Evolutionary conservation across 192 early-diverging fungal species (phyloP).

Genomic region (Linnemannia exigua): DNA sequence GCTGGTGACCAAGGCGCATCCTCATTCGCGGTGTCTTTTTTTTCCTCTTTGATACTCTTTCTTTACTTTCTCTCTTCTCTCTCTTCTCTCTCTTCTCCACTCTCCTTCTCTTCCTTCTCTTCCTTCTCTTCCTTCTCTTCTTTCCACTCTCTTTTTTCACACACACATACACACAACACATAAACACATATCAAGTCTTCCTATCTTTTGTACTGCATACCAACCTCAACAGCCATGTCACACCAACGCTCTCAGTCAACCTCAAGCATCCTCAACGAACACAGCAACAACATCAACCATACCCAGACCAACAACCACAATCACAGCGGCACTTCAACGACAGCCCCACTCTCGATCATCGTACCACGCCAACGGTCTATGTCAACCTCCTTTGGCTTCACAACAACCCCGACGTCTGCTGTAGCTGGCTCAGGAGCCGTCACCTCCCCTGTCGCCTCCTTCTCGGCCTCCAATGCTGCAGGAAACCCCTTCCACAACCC

Average conservation of each 20-base stretch:
- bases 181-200: neutral
- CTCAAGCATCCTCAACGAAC: constrained; percentile 10
- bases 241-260: constrained; percentile 37
- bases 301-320: constrained; percentile 5
- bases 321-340: neutral
- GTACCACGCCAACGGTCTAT: constrained; percentile 36
- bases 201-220: neutral
- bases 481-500: neutral
- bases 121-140: neutral
- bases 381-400: constrained; percentile 31
- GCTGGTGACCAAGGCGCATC: neutral
- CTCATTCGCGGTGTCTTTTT: neutral
- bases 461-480: neutral
- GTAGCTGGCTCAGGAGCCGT: neutral
- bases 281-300: neutral
- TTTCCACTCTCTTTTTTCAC: neutral
- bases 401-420: neutral
- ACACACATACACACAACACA: neutral
- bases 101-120: neutral
- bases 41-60: neutral
- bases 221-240: neutral
- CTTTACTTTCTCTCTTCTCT: neutral
- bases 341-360: constrained; percentile 20
- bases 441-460: constrained; percentile 20
- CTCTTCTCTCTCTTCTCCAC: neutral